Conservation (phyloP, 257 asterid species). For the Scutellaria barbata region DNA sequence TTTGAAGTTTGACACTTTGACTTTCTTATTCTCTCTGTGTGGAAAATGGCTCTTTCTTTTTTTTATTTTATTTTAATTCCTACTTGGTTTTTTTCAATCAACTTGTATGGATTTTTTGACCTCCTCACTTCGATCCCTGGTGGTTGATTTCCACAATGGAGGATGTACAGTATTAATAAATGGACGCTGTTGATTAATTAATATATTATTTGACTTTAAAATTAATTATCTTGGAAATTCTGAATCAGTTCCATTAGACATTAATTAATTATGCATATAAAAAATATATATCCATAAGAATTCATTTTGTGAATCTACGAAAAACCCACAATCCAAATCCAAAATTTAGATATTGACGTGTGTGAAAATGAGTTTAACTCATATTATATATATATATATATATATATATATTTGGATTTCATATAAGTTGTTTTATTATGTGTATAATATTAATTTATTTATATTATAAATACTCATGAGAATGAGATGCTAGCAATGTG, state of each 20-base stretch:
- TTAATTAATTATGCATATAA: too few species aligned
- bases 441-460: too few species aligned
- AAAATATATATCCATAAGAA: too few species aligned
- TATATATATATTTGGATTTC: too few species aligned
- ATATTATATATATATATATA: too few species aligned
- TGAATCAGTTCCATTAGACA: background rate
- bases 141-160: constrained; percentile 41
- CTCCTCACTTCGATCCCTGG: constrained; percentile 23
- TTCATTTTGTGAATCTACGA: too few species aligned
- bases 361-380: too few species aligned
- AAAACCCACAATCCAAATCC: too few species aligned
- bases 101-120: constrained; percentile 52
- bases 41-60: constrained; percentile 25
- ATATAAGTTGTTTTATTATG: too few species aligned
- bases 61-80: background rate
- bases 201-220: constrained; percentile 28
- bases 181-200: background rate
- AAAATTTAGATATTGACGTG: too few species aligned
- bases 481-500: too few species aligned
- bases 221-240: constrained; percentile 21
- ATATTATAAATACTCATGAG: too few species aligned
- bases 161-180: constrained; percentile 5
- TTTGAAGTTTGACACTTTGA: constrained; percentile 60
- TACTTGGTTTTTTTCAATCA: constrained; percentile 9
- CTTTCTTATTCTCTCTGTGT: constrained; percentile 39